Conservation (phyloP, 805 yeast species). For the Yamadazyma philogaea region DNA sequence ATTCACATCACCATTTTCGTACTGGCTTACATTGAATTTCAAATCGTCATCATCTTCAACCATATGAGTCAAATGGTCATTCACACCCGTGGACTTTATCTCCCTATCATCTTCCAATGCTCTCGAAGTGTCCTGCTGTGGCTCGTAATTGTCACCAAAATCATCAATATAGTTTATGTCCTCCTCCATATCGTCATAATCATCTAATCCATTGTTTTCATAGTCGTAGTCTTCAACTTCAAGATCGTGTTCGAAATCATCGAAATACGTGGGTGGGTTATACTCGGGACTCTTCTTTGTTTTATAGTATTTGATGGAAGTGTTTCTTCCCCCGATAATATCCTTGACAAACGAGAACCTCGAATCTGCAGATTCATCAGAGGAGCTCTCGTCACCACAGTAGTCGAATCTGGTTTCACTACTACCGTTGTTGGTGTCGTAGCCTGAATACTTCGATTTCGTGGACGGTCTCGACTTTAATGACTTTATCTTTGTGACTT, state of each 20-base stretch:
- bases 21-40: neutral
- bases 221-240: slow-evolving; percentile 40
- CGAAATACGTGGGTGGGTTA: slow-evolving; percentile 17
- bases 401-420: slow-evolving; percentile 1
- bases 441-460: slow-evolving; percentile 8
- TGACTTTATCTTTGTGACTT: slow-evolving; percentile 4
- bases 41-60: slow-evolving; percentile 5
- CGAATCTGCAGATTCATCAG: slow-evolving; percentile 21
- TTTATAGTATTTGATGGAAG: slow-evolving; percentile 42
- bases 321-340: slow-evolving; percentile 40
- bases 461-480: slow-evolving; percentile 5
- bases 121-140: neutral
- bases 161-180: slow-evolving; percentile 20
- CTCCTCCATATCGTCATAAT: slow-evolving; percentile 19
- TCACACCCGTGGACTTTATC: slow-evolving; percentile 11
- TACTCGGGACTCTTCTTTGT: slow-evolving; percentile 5
- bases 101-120: neutral
- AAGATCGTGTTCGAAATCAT: slow-evolving; percentile 29
- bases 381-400: slow-evolving; percentile 17
- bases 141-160: slow-evolving; percentile 16
- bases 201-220: slow-evolving; percentile 41
- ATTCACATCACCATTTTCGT: neutral
- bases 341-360: slow-evolving; percentile 43
- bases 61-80: neutral
- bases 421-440: slow-evolving; percentile 2